Base-by-base conservation (phyloP, 2,329 filamentous ascomycete genomes). In the Colletotrichum sp. region DNA sequence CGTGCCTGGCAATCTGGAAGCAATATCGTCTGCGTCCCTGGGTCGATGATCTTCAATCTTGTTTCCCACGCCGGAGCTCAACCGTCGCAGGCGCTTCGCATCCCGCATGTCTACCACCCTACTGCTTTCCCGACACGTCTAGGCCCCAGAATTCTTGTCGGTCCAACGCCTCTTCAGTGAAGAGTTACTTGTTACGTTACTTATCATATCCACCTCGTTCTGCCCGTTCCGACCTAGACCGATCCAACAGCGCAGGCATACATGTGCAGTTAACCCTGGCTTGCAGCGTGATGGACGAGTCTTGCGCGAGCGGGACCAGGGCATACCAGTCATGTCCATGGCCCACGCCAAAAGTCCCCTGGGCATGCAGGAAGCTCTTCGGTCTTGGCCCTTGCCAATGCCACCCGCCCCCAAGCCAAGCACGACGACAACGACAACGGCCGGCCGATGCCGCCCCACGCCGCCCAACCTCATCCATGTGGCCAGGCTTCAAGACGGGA, bases 41-140 rank as follows among this genome's bases (percentile, higher is more conserved):
- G 32, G 70, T 18, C 28, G 44, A 69, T 65, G 57, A 73, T 76
- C 64, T 28, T 69, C 70, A 65, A 60, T 39, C 59, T n/a, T 52
- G 26, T 57, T 64, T 62, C 69, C 69, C 63, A 67, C 44, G 63
- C 63, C 69, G 69, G 39, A 55, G 5, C 49, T 68, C 32, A 57
- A 72, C 57, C 64, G 70, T 76, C 57, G 64, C 70, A 76, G 64
- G 73, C 73, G 73, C 73, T 73, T 76, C 73, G 70, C 73, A 65
- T 76, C 64, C 63, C 70, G 57, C 73, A 69, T 69, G 55, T 21
- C 73, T 76, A 36, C 69, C 57, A 72, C 69, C 73, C 70, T 64
- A 52, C 64, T 36, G 64, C 57, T 26, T 72, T 71, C 59, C 63
- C 30, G 65, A 26, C 36, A 67, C 24, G 28, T 28, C 62, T 21